These are phyloP conservation scores for Myxozyma neotropica DNA, from an alignment of 805 yeast genomes.

Conservation along the genomic window DNA sequence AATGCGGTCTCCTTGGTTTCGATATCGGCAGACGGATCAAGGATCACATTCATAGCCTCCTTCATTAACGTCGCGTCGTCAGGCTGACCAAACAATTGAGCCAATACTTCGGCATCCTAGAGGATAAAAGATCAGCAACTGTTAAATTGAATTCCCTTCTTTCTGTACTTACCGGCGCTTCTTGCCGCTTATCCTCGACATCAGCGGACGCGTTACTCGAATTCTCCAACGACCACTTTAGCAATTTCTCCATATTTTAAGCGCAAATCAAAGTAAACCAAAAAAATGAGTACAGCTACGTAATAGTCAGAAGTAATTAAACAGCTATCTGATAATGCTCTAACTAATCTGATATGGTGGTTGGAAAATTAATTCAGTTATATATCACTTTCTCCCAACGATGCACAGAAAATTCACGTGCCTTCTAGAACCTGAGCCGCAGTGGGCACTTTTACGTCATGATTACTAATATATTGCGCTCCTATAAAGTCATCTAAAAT, in stretches of 20 bases:
- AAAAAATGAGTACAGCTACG: too few species aligned
- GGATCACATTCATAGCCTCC: constrained; percentile 65
- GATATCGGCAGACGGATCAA: constrained; percentile 57
- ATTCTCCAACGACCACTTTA: constrained; percentile 89
- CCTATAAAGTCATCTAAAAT: too few species aligned
- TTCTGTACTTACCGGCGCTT: constrained; percentile 46
- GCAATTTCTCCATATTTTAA: constrained; percentile 78
- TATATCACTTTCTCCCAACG: constrained; percentile 1
- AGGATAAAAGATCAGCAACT: neutral
- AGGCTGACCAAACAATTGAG: constrained; percentile 74
- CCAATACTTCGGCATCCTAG: constrained; percentile 72
- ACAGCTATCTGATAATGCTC: neutral
- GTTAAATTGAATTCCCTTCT: neutral
- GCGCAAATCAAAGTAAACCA: too few species aligned
- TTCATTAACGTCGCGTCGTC: constrained; percentile 91
- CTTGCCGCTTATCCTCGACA: constrained; percentile 62
- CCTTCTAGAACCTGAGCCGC: constrained; percentile 9
- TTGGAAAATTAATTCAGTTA: neutral
- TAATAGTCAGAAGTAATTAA: too few species aligned
- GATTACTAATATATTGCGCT: neutral
- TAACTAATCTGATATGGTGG: too few species aligned
- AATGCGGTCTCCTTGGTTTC: constrained; percentile 74
- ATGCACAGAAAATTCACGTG: constrained; percentile 16
- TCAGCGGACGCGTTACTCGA: constrained; percentile 67
- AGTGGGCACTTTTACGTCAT: neutral